Evolutionary conservation across 2,329 filamentous ascomycete genomes (phyloP), one percentile per base, ranked within the genome.

Genomic region (Hypoxylon sp.): DNA sequence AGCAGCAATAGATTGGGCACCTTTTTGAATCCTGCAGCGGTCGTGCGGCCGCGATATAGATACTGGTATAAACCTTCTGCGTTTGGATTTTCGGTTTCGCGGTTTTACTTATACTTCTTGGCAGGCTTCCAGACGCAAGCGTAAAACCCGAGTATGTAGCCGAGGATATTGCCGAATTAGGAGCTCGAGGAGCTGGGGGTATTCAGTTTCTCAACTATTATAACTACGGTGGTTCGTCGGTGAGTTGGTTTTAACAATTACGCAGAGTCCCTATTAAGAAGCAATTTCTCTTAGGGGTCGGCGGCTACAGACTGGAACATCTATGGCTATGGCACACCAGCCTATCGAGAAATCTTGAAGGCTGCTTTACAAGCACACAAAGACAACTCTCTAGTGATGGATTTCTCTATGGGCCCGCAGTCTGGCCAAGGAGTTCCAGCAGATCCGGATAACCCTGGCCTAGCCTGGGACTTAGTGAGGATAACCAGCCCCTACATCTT

Each of bases 381-480:
- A 21, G 38, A 43, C 9, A 43, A 43, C 17, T 9, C 2, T 3
- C 9, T 43, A 21, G 38, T 43, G 38, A 43, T 43, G 38, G 38
- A 43, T 10, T 43, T 43, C 17, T 43, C 38, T 0, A 43, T 43
- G 38, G 38, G 38, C 3, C 38, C 38, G 9, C 17, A 43, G 38
- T 43, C 38, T 43, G 38, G 38, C 38, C 38, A 43, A 43, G 38
- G 38, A 43, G 38, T 43, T 21, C 38, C 38, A 11, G 38, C 38
- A 11, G 17, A 21, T 17, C 38, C 38, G 11, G 38, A 43, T 43
- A 21, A 43, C 14, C 38, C 38, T 11, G 38, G 38, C 38, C 38
- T 43, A 11, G 38, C 38, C n/a, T 43, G 17, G 17, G 38, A 43
- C 17, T 21, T 43, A 17, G 38, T 43, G 14, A 43, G 38, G 2